Percentiles rank a stretch among this genome's conserved stretches.
phyloP scores from a whole-genome alignment of 768 basidiomycete genomes.

The Lyophyllum decastes region DNA sequence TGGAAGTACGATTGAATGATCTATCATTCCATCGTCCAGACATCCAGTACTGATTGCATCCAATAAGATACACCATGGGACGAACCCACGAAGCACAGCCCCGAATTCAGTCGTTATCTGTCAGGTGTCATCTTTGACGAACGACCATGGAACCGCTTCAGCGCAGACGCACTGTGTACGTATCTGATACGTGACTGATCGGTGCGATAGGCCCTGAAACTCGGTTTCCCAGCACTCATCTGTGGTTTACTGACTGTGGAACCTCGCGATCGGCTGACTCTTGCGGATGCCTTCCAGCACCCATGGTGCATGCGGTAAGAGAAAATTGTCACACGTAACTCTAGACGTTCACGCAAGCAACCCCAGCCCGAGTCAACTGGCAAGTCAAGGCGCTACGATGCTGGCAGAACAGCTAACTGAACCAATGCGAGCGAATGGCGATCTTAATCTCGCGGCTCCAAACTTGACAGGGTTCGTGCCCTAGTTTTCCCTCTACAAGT shows the following conservation, averaged over 20 bases:
- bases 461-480: slow-evolving; percentile 37
- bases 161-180: slow-evolving; percentile 61
- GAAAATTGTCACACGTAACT: background rate
- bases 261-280: slow-evolving; percentile 64
- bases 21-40: background rate
- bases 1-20: slow-evolving; percentile 67
- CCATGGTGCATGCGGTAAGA: slow-evolving; percentile 74
- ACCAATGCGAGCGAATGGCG: slow-evolving; percentile 67
- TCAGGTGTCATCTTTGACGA: slow-evolving; percentile 73
- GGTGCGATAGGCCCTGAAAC: background rate
- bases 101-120: slow-evolving; percentile 79
- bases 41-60: background rate
- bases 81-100: slow-evolving; percentile 77
- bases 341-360: background rate
- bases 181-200: slow-evolving; percentile 6
- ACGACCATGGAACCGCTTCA: slow-evolving; percentile 78
- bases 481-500: slow-evolving; percentile 1
- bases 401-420: slow-evolving; percentile 75
- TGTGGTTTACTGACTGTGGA: slow-evolving; percentile 73
- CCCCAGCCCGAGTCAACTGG: slow-evolving; percentile 69
- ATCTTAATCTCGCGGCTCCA: slow-evolving; percentile 72
- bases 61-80: slow-evolving; percentile 95
- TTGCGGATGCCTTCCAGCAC: slow-evolving; percentile 51
- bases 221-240: slow-evolving; percentile 61
- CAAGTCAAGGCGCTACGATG: slow-evolving; percentile 45